phyloP scores from a whole-genome alignment of 2,329 filamentous ascomycete species.

The Didymellaceae sp. region DNA sequence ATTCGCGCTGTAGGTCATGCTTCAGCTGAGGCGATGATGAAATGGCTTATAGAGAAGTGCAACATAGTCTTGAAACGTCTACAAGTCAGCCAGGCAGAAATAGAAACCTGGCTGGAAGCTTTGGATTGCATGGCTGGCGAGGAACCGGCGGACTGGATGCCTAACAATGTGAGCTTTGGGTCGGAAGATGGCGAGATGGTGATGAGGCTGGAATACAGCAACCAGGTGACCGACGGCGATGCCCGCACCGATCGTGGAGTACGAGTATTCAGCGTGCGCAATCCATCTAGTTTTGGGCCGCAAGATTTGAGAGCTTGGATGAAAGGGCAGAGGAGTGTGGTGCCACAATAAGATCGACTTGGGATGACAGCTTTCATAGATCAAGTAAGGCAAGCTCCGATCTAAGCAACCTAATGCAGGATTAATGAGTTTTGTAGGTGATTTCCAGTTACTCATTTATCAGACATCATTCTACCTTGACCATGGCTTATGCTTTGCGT shows the following conservation, averaged over 20 bases:
- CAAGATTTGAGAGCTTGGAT: constrained; percentile 6
- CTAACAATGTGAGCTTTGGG: constrained; percentile 6
- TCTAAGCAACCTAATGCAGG: too few species aligned
- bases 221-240: not conserved
- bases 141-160: constrained; percentile 6
- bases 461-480: too few species aligned
- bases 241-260: not conserved
- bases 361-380: too few species aligned
- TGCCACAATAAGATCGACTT: too few species aligned
- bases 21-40: not conserved
- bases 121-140: constrained; percentile 16
- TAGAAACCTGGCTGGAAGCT: constrained; percentile 6
- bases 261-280: not conserved
- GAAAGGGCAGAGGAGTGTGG: not conserved
- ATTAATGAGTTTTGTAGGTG: too few species aligned
- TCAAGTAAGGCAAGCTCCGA: too few species aligned
- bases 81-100: constrained; percentile 2
- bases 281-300: constrained; percentile 4
- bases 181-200: constrained; percentile 9
- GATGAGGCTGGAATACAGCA: constrained; percentile 6
- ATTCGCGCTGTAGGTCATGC: not conserved
- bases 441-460: too few species aligned
- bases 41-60: not conserved
- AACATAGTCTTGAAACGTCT: not conserved
- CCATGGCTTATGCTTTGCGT: too few species aligned